Evolutionary conservation across 2,329 filamentous ascomycete species (phyloP).

Genomic region (Niveomyces coronatus): DNA sequence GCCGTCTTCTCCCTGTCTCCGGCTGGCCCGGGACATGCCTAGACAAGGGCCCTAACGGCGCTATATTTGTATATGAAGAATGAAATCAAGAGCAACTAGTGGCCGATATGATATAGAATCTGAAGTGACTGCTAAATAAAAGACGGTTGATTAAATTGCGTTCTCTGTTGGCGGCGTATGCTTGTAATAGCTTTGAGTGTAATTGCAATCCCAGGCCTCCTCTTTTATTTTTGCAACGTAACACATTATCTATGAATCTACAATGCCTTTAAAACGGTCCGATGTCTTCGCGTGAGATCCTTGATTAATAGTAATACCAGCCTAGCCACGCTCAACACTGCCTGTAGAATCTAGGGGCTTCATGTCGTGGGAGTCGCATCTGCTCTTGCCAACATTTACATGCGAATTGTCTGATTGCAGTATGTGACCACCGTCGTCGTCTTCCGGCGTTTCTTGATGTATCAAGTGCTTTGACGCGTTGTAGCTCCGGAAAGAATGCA

Average conservation of each 20-base stretch:
- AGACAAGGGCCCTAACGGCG: not conserved
- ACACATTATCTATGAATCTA: no score
- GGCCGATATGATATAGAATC: not conserved
- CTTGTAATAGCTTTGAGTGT: not conserved
- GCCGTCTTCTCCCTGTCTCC: not conserved
- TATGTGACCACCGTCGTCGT: not conserved
- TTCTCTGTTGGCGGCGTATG: not conserved
- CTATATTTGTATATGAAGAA: not conserved
- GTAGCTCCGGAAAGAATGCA: not conserved
- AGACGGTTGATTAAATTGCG: not conserved
- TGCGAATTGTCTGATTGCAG: not conserved
- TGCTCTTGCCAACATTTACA: not conserved
- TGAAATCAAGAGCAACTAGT: not conserved
- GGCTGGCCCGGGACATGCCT: not conserved
- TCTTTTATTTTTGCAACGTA: no score
- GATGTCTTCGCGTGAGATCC: not conserved
- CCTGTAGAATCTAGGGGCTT: not conserved
- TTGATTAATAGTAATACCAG: not conserved
- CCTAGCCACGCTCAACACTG: not conserved
- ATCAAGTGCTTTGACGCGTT: not conserved
- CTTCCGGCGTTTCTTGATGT: not conserved
- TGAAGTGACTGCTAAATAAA: not conserved
- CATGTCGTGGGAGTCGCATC: not conserved
- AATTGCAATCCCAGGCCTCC: not conserved
- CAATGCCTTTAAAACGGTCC: not conserved